Conservation (phyloP, 2,329 filamentous ascomycete species). For the Penicillium sp. region DNA sequence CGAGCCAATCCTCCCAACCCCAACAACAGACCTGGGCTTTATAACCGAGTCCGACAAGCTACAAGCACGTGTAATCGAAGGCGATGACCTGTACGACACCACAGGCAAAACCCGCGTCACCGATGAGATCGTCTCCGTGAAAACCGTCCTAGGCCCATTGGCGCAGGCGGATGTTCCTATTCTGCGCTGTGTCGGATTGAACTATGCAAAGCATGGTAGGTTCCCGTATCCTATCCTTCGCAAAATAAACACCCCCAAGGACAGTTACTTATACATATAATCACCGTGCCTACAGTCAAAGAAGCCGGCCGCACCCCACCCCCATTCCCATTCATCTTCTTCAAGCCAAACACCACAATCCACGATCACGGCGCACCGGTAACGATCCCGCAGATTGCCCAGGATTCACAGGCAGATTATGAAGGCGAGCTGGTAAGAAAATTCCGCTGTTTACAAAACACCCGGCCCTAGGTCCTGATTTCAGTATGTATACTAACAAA, state of each 20-base stretch:
- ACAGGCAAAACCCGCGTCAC: constrained; percentile 52
- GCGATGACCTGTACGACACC: constrained; percentile 52
- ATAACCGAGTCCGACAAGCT: constrained; percentile 51
- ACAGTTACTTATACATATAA: not conserved
- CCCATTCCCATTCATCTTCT: constrained; percentile 67
- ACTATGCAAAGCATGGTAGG: constrained; percentile 59
- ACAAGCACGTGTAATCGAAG: constrained; percentile 54
- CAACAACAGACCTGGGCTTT: constrained; percentile 47
- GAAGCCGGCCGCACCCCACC: constrained; percentile 54
- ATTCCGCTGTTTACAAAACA: constrained; percentile 33
- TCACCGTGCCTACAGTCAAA: constrained; percentile 40
- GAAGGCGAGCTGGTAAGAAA: constrained; percentile 66
- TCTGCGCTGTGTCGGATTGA: constrained; percentile 59
- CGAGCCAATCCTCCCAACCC: constrained; percentile 51
- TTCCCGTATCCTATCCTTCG: too few relatives aligned
- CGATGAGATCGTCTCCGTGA: constrained; percentile 51
- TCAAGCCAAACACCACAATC: constrained; percentile 65
- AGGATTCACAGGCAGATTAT: constrained; percentile 65
- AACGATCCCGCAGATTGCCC: constrained; percentile 62
- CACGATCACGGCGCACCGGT: constrained; percentile 61
- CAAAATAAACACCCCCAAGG: not conserved
- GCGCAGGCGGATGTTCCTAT: constrained; percentile 54
- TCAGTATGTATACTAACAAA: not conserved
- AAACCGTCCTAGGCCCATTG: constrained; percentile 54
- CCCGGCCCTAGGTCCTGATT: not conserved